Evolutionary conservation across 139 green algal species (phyloP), one percentile per base, ranked within the genome.

Genomic region (Tetradesmus lagerheimii): DNA sequence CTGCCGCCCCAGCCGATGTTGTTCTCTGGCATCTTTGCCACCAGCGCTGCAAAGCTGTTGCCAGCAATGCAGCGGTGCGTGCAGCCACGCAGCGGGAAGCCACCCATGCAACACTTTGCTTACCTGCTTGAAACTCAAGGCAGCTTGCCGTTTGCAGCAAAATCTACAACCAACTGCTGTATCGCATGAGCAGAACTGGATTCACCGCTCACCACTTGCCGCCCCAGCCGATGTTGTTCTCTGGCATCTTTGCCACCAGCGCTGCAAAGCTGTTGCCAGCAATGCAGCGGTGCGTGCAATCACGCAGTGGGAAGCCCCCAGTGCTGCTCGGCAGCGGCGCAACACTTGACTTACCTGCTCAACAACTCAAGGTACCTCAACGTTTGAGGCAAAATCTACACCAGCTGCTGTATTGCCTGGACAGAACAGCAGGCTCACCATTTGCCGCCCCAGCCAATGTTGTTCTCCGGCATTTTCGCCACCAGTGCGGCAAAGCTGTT

Each of bases 181-280:
- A n/a, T n/a, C n/a, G n/a, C n/a, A n/a, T n/a, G n/a, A n/a, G n/a
- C n/a, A n/a, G n/a, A n/a, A n/a, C n/a, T n/a, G n/a, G n/a, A n/a
- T 4, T 8, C 8, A n/a, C n/a, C n/a, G 45, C 45, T 53, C 45
- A 53, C 45, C 77, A 83, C 15, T 83, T 83, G 37, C 77, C 77
- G 16, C 77, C n/a, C 77, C 77, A 83, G 35, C 77, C 77, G 0
- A 83, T 14, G 77, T 83, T 83, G 77, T 83, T 83, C 9, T 83
- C 25, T 37, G 77, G 77, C 6, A 57, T 14, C 18, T 83, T 83
- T 12, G 77, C 77, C 18, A 83, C 77, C 14, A 83, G 23, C 25
- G 77, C 77, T n/a, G 77, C 77, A n/a, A 83, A 83, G 37, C 37
- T 57, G 37, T 53, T 83, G 37, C 77, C 77, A 0, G 29, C 1